Evolutionary conservation across 352 stramenopile genomes (phyloP), one percentile per base, ranked within the genome.

Genomic region (Phytopythium mirpurense): DNA sequence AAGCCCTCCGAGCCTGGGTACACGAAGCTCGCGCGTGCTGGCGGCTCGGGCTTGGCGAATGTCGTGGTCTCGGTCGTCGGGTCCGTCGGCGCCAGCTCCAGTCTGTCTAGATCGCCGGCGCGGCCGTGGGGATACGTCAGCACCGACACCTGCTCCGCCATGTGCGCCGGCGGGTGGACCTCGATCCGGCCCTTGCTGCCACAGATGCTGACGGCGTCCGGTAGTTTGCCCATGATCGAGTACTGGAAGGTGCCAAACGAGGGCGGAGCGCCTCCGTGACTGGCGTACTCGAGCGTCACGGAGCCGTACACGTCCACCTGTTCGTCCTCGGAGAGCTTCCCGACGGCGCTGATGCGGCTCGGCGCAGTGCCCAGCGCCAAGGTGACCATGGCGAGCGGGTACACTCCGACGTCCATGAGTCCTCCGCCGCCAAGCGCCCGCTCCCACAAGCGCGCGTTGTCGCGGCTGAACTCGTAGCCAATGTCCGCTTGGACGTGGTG

Each of bases 321-420:
- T 2, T 72, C 75, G 9, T 59, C 60, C 9, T 72, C 65, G 18
- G 72, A 73, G n/a, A 76, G 54, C 31, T 76, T 73, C 11, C 78
- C 78, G 0, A 65, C 57, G 1, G 75, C 72, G 5, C 62, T 74
- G 31, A 96, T 57, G 16, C 72, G 65, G 21, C 69, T 46, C 2
- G 73, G 72, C 12, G 65, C 45, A 14, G 52, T 58, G 52, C 78
- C 77, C 37, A 94, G 74, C 10, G 74, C 66, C 65, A 93, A 75
- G 0, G 83, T 80, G 14, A 89, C 74, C 35, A 81, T 85, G 2
- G 83, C 72, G 21, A 96, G 62, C 14, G 81, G 77, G 59, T 96
- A 96, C 40, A 90, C 84, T 11, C 78, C 86, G 46, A 89, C 78
- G 57, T 87, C 85, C 8, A 95, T 53, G 12, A 94, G 49, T 0